Evolutionary conservation across 148 eudicot genomes (phyloP), one percentile per base, ranked within the genome.

Genomic region (Polygonum aviculare): DNA sequence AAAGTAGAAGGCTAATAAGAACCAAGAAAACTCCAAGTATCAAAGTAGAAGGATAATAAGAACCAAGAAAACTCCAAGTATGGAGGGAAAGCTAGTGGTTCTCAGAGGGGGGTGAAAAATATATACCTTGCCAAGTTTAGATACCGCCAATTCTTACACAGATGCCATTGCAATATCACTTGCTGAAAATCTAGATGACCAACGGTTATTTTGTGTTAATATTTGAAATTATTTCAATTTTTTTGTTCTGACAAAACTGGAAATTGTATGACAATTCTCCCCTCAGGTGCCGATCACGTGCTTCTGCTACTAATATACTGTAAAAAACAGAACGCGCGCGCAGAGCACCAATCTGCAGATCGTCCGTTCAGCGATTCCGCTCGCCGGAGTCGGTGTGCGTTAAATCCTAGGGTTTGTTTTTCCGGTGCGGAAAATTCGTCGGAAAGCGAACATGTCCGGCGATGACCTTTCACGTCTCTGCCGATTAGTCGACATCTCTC

Each of bases 391-490:
- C 72, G 72, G 72, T 35, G 72, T 19, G 10, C 72, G 44, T 16
- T 12, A 6, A 36, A 1, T 65, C 45, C 15, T 15, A 19, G 7
- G 19, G 21, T 15, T 33, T 5, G 0, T 35, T 67, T 15, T 67
- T 36, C 44, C 45, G 44, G 72, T 35, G 72, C 44, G 67, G 0
- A 36, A 7, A 21, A 19, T 5, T 74, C 77, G 48, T 78, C 82
- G 74, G 90, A 47, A 78, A 75, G 82, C 51, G 39, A 39, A 51
- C 18, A 78, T 78, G 79, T 22, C 79, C 33, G 22, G 26, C 54
- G 59, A 59, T 74, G 52, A 63, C 73, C 78, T 62, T 78, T 41
- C 80, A 74, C 87, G 83, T 44, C 90, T 91, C 73, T 80, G 87
- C 88, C 69, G 76, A 38, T 74, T 88, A 3, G 44, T 90, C 77